These are phyloP conservation scores for Acanthamoeba culbertsoni DNA, from an alignment of 208 protist species.

Conservation along the genomic window DNA sequence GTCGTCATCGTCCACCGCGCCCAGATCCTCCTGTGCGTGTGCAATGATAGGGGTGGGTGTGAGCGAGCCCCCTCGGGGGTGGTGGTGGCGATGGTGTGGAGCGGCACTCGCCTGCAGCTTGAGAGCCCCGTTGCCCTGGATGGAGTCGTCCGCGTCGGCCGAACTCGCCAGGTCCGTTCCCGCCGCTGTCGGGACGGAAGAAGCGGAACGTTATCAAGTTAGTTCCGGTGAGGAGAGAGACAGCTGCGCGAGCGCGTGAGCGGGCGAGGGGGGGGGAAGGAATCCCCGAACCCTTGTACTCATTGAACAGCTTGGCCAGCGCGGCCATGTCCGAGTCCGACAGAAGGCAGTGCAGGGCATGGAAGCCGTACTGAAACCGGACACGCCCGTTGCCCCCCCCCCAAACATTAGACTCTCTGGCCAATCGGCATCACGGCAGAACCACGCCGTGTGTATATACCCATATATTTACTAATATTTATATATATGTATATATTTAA, in stretches of 20 bases:
- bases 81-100: too few relatives aligned
- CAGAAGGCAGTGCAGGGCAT: constrained; percentile 44
- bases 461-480: too few relatives aligned
- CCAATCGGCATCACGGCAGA: neutral
- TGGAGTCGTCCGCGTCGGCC: neutral
- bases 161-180: too few relatives aligned
- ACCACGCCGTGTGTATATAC: too few relatives aligned
- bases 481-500: too few relatives aligned
- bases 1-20: neutral
- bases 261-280: neutral
- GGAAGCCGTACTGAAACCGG: neutral
- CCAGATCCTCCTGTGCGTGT: neutral
- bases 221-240: too few relatives aligned
- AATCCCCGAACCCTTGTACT: constrained; percentile 22
- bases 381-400: neutral
- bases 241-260: neutral
- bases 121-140: neutral
- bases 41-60: neutral
- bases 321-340: neutral
- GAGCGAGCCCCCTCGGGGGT: neutral
- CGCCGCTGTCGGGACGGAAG: too few relatives aligned
- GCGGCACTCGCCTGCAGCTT: too few relatives aligned
- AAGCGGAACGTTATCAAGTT: too few relatives aligned
- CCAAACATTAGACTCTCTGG: constrained; percentile 20
- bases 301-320: neutral